Percentiles rank a stretch among this genome's conserved stretches.
Conservation (phyloP, 805 yeast genomes). For the Metschnikowia lunata region DNA sequence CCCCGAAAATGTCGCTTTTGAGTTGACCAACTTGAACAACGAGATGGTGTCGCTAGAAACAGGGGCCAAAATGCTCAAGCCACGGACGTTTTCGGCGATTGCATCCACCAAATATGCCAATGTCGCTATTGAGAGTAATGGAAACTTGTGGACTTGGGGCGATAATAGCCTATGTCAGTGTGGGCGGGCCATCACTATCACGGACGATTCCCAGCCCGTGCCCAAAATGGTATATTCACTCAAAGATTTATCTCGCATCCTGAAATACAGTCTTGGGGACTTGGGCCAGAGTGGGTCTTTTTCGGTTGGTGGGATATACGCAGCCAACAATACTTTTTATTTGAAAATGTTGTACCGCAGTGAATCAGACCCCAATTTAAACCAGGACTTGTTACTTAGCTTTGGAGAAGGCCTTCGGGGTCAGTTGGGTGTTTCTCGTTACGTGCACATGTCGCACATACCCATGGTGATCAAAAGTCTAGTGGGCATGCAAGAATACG, state of each 20-base stretch:
- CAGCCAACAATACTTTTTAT: constrained; percentile 59
- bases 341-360: constrained; percentile 25
- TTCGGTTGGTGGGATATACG: constrained; percentile 49
- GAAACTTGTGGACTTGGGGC: constrained; percentile 82
- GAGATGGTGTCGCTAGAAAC: constrained; percentile 22
- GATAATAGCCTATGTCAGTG: constrained; percentile 80
- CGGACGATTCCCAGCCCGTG: constrained; percentile 62
- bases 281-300: constrained; percentile 8
- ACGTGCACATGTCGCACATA: constrained; percentile 63
- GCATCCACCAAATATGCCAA: constrained; percentile 76
- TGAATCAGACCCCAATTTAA: constrained; percentile 11
- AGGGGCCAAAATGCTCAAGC: constrained; percentile 23
- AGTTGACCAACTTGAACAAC: constrained; percentile 55
- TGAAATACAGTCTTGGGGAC: constrained; percentile 13
- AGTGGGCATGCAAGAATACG: constrained; percentile 16
- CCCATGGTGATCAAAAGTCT: constrained; percentile 50
- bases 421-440: constrained; percentile 77
- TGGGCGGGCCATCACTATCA: constrained; percentile 62
- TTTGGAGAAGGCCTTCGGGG: constrained; percentile 88
- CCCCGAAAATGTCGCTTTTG: constrained; percentile 32
- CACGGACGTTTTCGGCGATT: constrained; percentile 51
- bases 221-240: constrained; percentile 47
- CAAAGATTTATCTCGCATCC: constrained; percentile 34
- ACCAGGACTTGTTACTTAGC: constrained; percentile 39
- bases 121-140: constrained; percentile 61